These are phyloP conservation scores for Fomitopsis pinicola DNA, from an alignment of 1,284 basidiomycete species.

Conservation along the genomic window DNA sequence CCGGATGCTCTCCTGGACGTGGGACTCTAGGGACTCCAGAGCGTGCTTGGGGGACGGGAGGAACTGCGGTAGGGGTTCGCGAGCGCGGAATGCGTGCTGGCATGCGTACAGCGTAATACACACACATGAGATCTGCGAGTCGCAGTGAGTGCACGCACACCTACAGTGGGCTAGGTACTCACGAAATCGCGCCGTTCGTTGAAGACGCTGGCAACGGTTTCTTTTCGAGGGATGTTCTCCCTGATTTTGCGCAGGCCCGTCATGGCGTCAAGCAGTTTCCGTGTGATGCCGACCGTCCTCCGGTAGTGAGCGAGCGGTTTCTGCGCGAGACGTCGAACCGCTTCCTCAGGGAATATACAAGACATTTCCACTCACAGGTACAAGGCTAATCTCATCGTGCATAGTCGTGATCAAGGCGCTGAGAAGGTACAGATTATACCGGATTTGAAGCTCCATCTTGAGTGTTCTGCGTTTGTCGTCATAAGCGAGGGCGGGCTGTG, in stretches of 20 bases:
- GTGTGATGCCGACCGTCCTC: constrained; percentile 34
- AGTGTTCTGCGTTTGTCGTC: constrained; percentile 34
- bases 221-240: constrained; percentile 43
- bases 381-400: constrained; percentile 45
- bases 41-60: constrained; percentile 44
- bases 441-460: constrained; percentile 40
- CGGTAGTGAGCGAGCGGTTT: constrained; percentile 47
- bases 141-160: background rate
- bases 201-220: constrained; percentile 39
- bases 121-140: constrained; percentile 39
- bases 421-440: constrained; percentile 36
- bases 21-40: constrained; percentile 30
- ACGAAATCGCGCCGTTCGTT: constrained; percentile 44
- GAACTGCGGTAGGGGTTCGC: constrained; percentile 47
- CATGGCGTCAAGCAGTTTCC: constrained; percentile 41
- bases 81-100: constrained; percentile 45
- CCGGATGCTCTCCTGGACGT: constrained; percentile 34
- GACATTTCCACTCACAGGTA: constrained; percentile 36
- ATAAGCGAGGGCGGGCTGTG: constrained; percentile 24
- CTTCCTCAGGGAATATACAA: background rate
- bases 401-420: constrained; percentile 38
- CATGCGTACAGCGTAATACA: constrained; percentile 46
- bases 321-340: constrained; percentile 18
- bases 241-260: constrained; percentile 44
- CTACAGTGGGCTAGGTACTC: constrained; percentile 7